Evolutionary conservation across 371 early-diverging fungal genomes (phyloP).

Genomic region (Choanephora cucurbitarum): DNA sequence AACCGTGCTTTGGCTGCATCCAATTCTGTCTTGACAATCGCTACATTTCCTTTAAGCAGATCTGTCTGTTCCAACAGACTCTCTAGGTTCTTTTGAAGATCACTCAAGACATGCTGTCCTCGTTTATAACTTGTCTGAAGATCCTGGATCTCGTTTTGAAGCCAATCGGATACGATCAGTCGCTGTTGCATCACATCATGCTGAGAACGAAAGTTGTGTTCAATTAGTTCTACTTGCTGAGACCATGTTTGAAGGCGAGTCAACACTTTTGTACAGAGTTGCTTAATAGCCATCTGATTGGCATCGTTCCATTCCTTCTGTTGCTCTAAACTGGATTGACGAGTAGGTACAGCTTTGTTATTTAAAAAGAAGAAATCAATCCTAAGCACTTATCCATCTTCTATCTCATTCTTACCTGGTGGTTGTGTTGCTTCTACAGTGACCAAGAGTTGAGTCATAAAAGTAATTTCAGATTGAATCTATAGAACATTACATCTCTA

Average conservation of each 20-base stretch:
- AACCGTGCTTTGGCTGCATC: slow-evolving; percentile 22
- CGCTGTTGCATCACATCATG: slow-evolving; percentile 15
- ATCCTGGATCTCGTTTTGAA: slow-evolving; percentile 32
- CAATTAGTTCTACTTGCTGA: slow-evolving; percentile 18
- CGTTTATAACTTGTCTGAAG: slow-evolving; percentile 25
- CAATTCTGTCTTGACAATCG: slow-evolving; percentile 18
- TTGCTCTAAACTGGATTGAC: slow-evolving; percentile 12
- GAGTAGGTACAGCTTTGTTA: background rate
- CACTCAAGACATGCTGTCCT: slow-evolving; percentile 20
- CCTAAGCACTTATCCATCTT: background rate
- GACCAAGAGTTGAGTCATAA: slow-evolving; percentile 21
- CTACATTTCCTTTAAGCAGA: slow-evolving; percentile 13
- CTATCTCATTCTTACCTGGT: too few species aligned
- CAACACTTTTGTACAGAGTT: slow-evolving; percentile 18
- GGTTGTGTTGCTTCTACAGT: slow-evolving; percentile 14
- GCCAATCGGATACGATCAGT: slow-evolving; percentile 28
- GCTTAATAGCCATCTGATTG: slow-evolving; percentile 18
- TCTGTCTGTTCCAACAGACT: slow-evolving; percentile 20
- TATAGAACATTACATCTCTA: background rate
- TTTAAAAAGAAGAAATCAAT: background rate
- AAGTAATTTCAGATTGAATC: slow-evolving; percentile 28
- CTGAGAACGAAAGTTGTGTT: slow-evolving; percentile 18
- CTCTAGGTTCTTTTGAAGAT: slow-evolving; percentile 22
- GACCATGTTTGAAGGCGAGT: slow-evolving; percentile 21
- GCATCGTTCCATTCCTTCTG: slow-evolving; percentile 21